Conservation (phyloP, 2,329 filamentous ascomycete species). For the Ascocoryne sarcoides region DNA sequence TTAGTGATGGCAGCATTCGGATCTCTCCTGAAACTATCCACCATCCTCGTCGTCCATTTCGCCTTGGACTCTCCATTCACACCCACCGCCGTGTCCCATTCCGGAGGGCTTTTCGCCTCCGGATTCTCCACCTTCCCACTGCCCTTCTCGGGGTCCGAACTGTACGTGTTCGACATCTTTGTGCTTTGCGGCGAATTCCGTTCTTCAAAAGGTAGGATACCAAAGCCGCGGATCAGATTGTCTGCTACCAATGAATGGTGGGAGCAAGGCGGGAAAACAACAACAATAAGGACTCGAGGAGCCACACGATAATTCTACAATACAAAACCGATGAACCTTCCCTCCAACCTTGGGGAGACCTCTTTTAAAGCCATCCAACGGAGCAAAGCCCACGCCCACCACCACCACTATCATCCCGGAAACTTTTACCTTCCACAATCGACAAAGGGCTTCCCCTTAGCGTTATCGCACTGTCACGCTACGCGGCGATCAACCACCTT, state of each 20-base stretch:
- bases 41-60: constrained; percentile 15
- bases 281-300: no score
- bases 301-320: no score
- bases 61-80: neutral
- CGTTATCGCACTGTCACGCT: neutral
- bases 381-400: no score
- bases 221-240: neutral
- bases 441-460: neutral
- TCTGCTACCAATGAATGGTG: no score
- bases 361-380: no score
- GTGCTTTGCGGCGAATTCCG: neutral
- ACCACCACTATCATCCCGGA: no score
- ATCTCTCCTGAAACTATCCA: constrained; percentile 26
- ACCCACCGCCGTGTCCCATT: neutral
- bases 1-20: constrained; percentile 38
- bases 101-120: neutral
- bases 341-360: no score
- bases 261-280: no score
- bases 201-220: neutral
- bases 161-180: neutral
- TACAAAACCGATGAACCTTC: no score
- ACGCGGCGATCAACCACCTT: neutral
- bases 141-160: neutral
- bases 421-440: neutral
- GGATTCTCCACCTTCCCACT: neutral